Base-by-base conservation (phyloP, 345 rosid species). In the Alliaria petiolata region DNA sequence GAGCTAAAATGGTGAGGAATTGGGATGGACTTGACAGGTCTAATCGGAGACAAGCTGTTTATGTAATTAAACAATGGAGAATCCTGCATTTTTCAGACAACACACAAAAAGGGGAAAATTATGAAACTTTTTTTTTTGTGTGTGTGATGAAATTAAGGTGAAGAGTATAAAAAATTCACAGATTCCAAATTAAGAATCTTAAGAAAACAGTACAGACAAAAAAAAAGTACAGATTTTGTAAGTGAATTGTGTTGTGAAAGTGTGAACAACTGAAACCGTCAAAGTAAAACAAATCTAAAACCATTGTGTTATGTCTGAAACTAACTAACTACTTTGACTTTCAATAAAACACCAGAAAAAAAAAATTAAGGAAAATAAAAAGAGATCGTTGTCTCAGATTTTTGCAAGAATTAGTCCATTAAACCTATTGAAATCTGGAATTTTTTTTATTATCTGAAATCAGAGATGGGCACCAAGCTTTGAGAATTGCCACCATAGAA, bases 21-120 rank as follows among this genome's bases (percentile, higher is more conserved):
- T 61, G 75, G 83, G 6, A 68, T 35, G 9, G 99, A 85, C 76
- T 83, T 91, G 42, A 89, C 87, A 19, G 93, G 96, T 67, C 88
- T 89, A 81, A 95, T 95, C 8, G 99, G 99, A 70, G 99, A 95
- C 44, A 95, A 91, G 77, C 83, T 89, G 76, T 85, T 95, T 78
- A 95, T 86, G 80, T 86, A 95, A 58, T 83, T 91, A 58, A 91
- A 95, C 64, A 95, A 85, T 5, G 99, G 99, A 9, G 99, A 95
- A 77, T 95, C 99, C 99, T 91, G 96, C 80, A 67, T 44, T 46
- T n/a, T 51, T 49, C 58, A 15, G 45, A 49, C 26, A 39, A 64
- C 28, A 39, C 12, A 51, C n/a, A n/a, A 42, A 56, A 47, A 0
- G 0, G 0, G 7, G 12, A n/a, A n/a, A n/a, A 2, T 52, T 10